Evolutionary conservation across 306 rosid genomes (phyloP).

Genomic region (Cicer cuneatum): DNA sequence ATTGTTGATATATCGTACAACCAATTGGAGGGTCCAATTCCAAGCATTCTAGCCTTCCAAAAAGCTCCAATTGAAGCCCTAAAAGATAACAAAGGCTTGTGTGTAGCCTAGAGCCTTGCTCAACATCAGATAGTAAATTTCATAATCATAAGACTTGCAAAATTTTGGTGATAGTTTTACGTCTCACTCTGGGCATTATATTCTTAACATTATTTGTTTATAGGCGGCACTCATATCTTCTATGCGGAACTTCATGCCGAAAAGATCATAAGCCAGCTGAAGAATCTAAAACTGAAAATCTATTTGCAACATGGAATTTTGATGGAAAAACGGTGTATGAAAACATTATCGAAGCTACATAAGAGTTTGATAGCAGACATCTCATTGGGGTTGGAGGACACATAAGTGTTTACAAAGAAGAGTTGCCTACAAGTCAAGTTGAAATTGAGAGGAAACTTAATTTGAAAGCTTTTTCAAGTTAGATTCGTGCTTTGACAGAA

Average conservation of each 20-base stretch:
- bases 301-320: constrained; percentile 2
- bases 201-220: not conserved
- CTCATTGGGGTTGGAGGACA: not conserved
- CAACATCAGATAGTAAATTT: not conserved
- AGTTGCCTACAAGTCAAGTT: not conserved
- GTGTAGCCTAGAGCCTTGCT: not conserved
- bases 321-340: constrained; percentile 9
- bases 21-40: not conserved
- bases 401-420: constrained; percentile 1
- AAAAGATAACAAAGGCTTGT: not conserved
- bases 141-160: not conserved
- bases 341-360: not conserved
- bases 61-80: not conserved
- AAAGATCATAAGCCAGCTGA: not conserved
- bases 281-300: not conserved
- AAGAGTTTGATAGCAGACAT: not conserved
- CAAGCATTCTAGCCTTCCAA: constrained; percentile 1
- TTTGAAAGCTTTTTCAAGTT: not conserved
- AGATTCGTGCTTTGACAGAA: not conserved
- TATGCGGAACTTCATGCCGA: not conserved
- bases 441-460: not conserved
- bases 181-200: not conserved
- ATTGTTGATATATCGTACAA: constrained; percentile 9
- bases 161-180: not conserved
- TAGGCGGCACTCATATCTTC: not conserved